Conservation (phyloP, 2,329 filamentous ascomycete genomes). For the Colletotrichum tropicale region DNA sequence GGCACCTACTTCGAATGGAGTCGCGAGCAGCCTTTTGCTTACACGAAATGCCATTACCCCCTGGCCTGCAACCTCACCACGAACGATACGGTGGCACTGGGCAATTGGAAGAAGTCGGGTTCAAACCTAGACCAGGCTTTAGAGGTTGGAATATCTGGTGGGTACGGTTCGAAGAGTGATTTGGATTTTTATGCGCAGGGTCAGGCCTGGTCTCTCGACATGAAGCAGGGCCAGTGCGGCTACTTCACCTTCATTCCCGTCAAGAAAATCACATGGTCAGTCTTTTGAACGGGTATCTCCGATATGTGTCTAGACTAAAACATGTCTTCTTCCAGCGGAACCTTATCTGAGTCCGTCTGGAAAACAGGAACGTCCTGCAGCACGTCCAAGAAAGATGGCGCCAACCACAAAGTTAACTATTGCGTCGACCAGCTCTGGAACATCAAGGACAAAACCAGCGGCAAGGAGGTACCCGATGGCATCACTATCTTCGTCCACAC, state of each 20-base stretch:
- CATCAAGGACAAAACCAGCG: not conserved
- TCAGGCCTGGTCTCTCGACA: not conserved
- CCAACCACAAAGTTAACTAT: not conserved
- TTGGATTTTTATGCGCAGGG: not conserved
- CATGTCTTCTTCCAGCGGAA: not conserved
- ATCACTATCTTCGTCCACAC: slow-evolving; percentile 18
- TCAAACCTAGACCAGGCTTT: not conserved
- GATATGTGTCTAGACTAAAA: not conserved
- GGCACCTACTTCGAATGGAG: slow-evolving; percentile 26
- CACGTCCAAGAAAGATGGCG: not conserved
- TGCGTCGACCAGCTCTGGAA: slow-evolving; percentile 1
- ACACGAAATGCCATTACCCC: slow-evolving; percentile 36
- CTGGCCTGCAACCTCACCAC: slow-evolving; percentile 30
- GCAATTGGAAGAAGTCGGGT: slow-evolving; percentile 15
- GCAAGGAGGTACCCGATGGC: slow-evolving; percentile 3
- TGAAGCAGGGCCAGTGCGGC: slow-evolving; percentile 10
- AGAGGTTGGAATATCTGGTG: slow-evolving; percentile 26
- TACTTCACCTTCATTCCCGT: slow-evolving; percentile 21
- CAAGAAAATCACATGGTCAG: slow-evolving; percentile 8
- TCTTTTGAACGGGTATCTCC: not conserved
- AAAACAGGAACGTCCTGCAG: not conserved
- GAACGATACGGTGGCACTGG: slow-evolving; percentile 35
- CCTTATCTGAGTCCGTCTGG: not conserved
- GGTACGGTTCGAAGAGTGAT: not conserved
- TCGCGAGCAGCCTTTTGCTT: slow-evolving; percentile 37